A percentile compares a stretch with the other conserved stretches of the same genome.
These are phyloP conservation scores for Astrothelium macrocarpum DNA, from an alignment of 495 filamentous ascomycete genomes.

Conservation along the genomic window DNA sequence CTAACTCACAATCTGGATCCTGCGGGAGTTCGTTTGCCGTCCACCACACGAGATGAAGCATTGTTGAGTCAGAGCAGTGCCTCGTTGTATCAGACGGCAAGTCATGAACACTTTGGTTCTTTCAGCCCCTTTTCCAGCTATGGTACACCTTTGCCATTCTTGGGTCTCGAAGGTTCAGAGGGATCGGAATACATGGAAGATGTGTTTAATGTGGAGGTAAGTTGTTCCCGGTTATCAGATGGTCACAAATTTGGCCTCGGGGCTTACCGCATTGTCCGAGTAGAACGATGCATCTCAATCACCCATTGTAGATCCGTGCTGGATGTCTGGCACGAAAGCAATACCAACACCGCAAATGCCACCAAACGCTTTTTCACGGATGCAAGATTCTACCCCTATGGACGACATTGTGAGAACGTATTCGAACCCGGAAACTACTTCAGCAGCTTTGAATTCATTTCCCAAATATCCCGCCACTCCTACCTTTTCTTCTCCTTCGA, in stretches of 20 bases:
- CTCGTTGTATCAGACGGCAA: neutral
- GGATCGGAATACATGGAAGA: neutral
- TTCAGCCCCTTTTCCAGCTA: neutral
- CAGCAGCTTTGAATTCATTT: neutral
- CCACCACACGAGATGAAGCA: neutral
- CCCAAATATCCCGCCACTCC: neutral
- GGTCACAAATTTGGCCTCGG: neutral
- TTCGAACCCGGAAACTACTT: neutral
- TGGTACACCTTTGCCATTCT: neutral
- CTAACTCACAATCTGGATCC: neutral
- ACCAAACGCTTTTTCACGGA: neutral
- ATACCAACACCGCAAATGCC: neutral
- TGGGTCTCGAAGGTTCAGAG: neutral
- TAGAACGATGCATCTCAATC: neutral
- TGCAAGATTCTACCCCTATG: neutral
- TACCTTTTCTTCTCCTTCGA: neutral
- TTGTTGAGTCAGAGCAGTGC: neutral
- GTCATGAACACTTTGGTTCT: neutral
- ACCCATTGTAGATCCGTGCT: neutral
- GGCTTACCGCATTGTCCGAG: neutral
- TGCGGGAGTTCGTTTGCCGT: neutral
- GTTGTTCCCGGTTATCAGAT: neutral
- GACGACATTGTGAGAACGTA: neutral
- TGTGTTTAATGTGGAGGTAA: neutral
- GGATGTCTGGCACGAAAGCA: neutral